Percentiles rank a stretch among this genome's conserved stretches.
Evolutionary conservation across 352 stramenopile species (phyloP).

Genomic region (Plasmopara halstedii): DNA sequence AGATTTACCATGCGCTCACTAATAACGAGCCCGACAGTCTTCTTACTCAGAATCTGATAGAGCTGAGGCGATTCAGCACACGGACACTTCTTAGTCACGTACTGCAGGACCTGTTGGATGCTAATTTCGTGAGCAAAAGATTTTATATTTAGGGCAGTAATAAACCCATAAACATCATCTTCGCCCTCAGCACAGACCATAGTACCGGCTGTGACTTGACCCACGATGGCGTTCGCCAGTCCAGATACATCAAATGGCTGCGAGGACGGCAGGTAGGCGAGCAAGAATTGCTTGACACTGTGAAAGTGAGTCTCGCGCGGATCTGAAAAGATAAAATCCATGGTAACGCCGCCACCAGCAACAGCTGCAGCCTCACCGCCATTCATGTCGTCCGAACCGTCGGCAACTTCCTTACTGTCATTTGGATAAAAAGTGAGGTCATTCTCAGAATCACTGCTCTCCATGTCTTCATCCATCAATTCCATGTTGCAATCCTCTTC

Average conservation of each 20-base stretch:
- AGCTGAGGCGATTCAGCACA: conserved; percentile 33
- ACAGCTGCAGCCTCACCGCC: conserved; percentile 30
- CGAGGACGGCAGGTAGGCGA: conserved; percentile 61
- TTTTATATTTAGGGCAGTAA: conserved; percentile 66
- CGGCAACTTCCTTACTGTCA: conserved; percentile 34
- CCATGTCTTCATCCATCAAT: conserved; percentile 42
- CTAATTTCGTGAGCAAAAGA: conserved; percentile 42
- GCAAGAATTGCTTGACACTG: conserved; percentile 81
- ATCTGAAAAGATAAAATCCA: conserved; percentile 83
- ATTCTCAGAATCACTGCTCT: conserved; percentile 44
- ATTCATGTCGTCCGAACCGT: conserved; percentile 52
- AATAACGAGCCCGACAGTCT: conserved; percentile 59
- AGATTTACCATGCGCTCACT: conserved; percentile 86
- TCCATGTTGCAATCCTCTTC: conserved; percentile 24
- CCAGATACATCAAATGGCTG: conserved; percentile 80
- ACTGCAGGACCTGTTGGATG: conserved; percentile 70
- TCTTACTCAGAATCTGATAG: conserved; percentile 50
- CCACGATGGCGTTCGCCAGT: conserved; percentile 65
- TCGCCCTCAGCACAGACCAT: conserved; percentile 80
- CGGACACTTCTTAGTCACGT: conserved; percentile 71
- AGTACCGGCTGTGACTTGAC: conserved; percentile 61
- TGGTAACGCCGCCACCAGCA: conserved; percentile 39
- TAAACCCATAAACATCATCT: conserved; percentile 80
- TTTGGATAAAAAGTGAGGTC: conserved; percentile 44
- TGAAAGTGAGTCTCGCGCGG: conserved; percentile 76